Evolutionary conservation across 2,329 filamentous ascomycete species (phyloP).

Genomic region (Pseudogymnoascus sp.): DNA sequence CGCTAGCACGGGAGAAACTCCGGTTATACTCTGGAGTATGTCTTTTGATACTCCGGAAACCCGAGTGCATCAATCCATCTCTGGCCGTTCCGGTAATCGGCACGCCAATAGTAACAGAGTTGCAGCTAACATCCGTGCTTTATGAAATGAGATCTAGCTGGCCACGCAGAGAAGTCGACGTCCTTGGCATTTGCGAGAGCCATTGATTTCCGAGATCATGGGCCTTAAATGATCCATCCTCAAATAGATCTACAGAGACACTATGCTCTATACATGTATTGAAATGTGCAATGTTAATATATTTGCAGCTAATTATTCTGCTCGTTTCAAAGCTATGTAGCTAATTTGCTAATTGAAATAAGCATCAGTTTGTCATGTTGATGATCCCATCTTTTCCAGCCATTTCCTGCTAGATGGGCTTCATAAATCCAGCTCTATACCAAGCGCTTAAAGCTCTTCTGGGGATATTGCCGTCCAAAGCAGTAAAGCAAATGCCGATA

Average conservation of each 20-base stretch:
- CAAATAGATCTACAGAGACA: background rate
- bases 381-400: conserved; percentile 3
- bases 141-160: background rate
- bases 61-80: background rate
- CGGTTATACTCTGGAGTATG: conserved; percentile 3
- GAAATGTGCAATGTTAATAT: background rate
- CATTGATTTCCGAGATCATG: background rate
- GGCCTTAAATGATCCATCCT: background rate
- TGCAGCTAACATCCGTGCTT: background rate
- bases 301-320: background rate
- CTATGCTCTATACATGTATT: background rate
- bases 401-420: conserved; percentile 7
- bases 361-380: background rate
- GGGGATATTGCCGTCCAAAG: background rate
- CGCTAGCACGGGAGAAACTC: background rate
- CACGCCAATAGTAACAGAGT: background rate
- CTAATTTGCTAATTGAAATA: background rate
- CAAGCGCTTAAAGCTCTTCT: background rate
- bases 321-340: background rate
- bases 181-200: background rate
- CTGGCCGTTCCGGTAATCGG: background rate
- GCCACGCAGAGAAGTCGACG: background rate
- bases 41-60: background rate
- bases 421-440: conserved; percentile 3
- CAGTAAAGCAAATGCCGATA: background rate